Base-by-base conservation (phyloP, 108 stramenopile species). In the Aurantiochytrium sp. region DNA sequence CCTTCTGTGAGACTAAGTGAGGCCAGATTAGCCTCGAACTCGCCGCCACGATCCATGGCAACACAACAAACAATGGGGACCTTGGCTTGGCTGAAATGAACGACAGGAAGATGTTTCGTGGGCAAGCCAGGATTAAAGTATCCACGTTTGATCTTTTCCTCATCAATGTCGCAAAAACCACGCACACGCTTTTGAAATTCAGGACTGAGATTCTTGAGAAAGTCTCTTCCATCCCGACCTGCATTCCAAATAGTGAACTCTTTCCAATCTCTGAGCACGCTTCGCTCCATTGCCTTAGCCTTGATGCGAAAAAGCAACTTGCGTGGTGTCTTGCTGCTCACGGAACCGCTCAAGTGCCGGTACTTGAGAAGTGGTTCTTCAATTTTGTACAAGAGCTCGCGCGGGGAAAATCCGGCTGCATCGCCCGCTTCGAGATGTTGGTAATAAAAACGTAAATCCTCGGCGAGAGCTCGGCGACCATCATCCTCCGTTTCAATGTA, bases 161-260 rank as follows among this genome's bases (percentile, higher is more conserved):
- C 45, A 44, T 88, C 88, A 14, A 69, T 42, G n/a, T 88, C 88
- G 29, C 60, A 44, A 18, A 88, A 44, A 18, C 60, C 59, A 5
- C 10, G 49, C 19, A 88, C 88, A 6, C 45, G 44, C 19, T 18
- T 4, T 5, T 21, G 58, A 35, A 19, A 60, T 19, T 59, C 87
- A 5, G 25, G 87, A 18, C 35, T 18, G 59, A 88, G 60, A n/a
- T 93, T 90, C 91, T 97, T 97, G 72, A 95, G 69, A 90, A 97
- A 96, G 43, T 96, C 96, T 60, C 96, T 96, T 43, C 96, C 97
- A 92, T 97, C 97, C 55, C 97, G 91, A 16, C 97, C 97, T 21
- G 96, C 96, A 21, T 95, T 96, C 96, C 95, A 95, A 28, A 97
- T 92, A 5, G 92, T 93, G 92, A 97, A 96, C 4, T 88, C 89